phyloP scores from a whole-genome alignment of 2,329 filamentous ascomycete species.

The Colletotrichum navitas region DNA sequence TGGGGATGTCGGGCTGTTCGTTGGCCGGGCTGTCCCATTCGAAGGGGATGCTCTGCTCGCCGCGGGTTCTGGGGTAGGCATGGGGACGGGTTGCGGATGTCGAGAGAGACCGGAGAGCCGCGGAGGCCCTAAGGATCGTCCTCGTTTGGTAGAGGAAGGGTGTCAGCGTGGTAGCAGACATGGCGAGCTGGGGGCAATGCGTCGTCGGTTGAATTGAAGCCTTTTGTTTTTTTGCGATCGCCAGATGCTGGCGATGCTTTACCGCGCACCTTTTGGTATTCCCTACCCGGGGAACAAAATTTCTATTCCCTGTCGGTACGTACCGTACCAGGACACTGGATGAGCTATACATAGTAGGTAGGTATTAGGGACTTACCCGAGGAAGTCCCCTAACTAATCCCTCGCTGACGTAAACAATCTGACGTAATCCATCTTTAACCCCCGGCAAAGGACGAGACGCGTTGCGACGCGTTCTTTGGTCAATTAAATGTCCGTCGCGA shows the following conservation, averaged over 20 bases:
- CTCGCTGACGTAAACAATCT: conserved; percentile 32
- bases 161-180: conserved; percentile 62
- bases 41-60: conserved; percentile 62
- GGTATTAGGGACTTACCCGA: too few relatives aligned
- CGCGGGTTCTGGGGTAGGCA: conserved; percentile 44
- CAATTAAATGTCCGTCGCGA: neutral
- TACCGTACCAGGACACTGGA: too few relatives aligned
- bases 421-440: conserved; percentile 25
- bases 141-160: conserved; percentile 81
- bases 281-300: too few relatives aligned
- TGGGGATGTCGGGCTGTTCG: conserved; percentile 44
- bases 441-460: conserved; percentile 3
- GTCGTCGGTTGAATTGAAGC: neutral
- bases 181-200: conserved; percentile 44
- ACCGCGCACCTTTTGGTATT: too few relatives aligned
- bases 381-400: neutral
- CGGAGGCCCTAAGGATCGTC: conserved; percentile 63
- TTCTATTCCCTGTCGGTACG: neutral
- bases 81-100: conserved; percentile 29
- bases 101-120: conserved; percentile 43
- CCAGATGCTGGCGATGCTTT: neutral
- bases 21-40: conserved; percentile 55
- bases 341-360: too few relatives aligned
- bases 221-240: neutral
- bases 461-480: conserved; percentile 6